Evolutionary conservation across 2,329 filamentous ascomycete genomes (phyloP), one percentile per base, ranked within the genome.

Genomic region (Salinomyces thailandicus): DNA sequence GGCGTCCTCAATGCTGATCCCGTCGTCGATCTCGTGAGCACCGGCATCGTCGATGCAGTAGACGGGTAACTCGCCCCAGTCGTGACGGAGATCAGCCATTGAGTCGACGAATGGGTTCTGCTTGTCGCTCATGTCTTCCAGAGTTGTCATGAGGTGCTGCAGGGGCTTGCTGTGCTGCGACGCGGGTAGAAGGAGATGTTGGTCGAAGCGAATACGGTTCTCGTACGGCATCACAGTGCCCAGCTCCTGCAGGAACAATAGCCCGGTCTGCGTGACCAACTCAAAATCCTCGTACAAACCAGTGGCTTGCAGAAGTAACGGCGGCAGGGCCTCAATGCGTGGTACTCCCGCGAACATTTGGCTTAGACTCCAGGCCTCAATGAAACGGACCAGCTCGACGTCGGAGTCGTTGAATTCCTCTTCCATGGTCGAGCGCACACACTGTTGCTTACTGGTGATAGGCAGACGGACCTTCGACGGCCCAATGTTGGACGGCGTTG

Each of bases 11-110:
- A 33, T 17, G 1, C 83, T 89, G 6, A 93, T 61, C 1, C 79
- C 84, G 53, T 93, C 84, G 47, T 93, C 84, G 39, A 91, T 81
- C 48, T 89, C 77, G 18, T 71, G 64, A 0, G 85, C 81, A 22
- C 60, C 62, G 14, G 68, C 66, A 18, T 72, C 69, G 51, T 93
- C 84, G 41, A 93, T 82, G 46, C 81, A 85, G 53, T 78, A 87
- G 1, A 82, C 72, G 0, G 69, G 71, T 15, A 74, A 52, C n/a
- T 67, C 50, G 0, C 62, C 62, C 71, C 76, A 81, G 35, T 77
- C 70, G 40, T 67, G 70, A 31, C 83, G 74, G 17, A 72, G 52
- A 8, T 62, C 60, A 3, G 61, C 57, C 73, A 79, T 77, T 2
- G 60, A 61, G 50, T 80, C 76, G 2, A 54, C 49, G 30, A 73